Conservation (phyloP, 495 filamentous ascomycete genomes). For the Parathielavia appendiculata region DNA sequence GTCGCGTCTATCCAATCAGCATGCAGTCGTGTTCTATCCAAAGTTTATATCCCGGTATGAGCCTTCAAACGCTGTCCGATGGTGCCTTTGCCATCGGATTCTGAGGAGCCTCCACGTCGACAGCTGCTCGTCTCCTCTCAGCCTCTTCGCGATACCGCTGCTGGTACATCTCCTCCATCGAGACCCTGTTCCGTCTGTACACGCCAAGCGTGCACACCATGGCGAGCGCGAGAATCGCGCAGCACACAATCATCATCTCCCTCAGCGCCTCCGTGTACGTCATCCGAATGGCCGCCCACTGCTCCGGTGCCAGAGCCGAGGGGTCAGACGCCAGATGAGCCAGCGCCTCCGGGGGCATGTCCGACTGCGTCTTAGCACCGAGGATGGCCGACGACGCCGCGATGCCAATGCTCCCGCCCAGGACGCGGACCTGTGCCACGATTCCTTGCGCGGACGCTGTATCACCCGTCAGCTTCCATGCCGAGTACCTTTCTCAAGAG, state of each 20-base stretch:
- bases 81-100: background rate
- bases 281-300: slow-evolving; percentile 21
- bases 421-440: slow-evolving; percentile 46
- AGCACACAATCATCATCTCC: slow-evolving; percentile 38
- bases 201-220: slow-evolving; percentile 30
- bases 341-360: slow-evolving; percentile 24
- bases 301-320: slow-evolving; percentile 7
- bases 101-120: background rate
- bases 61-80: no score
- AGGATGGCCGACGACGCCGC: slow-evolving; percentile 46
- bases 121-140: slow-evolving; percentile 5
- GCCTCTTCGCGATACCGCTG: slow-evolving; percentile 22
- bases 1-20: no score
- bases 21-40: no score
- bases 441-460: slow-evolving; percentile 49
- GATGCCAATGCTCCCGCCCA: slow-evolving; percentile 51
- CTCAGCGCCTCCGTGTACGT: slow-evolving; percentile 38
- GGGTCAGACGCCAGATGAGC: slow-evolving; percentile 18
- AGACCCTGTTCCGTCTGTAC: slow-evolving; percentile 26
- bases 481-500: no score
- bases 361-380: slow-evolving; percentile 26
- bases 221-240: slow-evolving; percentile 31
- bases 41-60: no score
- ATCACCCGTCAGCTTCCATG: background rate
- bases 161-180: slow-evolving; percentile 23